Base-by-base conservation (phyloP, 208 protist genomes). In the Acanthamoeba quina region DNA sequence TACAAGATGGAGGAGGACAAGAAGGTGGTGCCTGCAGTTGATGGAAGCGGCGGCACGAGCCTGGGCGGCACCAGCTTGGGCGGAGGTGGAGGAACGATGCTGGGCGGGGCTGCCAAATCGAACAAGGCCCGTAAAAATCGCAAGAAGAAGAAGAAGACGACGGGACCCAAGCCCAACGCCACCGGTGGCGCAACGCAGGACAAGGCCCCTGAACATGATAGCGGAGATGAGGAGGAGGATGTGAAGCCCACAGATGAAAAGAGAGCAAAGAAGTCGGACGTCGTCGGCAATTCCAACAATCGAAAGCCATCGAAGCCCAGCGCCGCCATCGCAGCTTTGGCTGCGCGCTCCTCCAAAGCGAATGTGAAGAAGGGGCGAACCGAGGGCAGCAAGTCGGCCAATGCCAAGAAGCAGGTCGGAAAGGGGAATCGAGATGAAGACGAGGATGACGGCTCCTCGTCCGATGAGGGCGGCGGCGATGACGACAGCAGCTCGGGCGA, bases 71-170 rank as follows among this genome's bases (percentile, higher is more conserved):
- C 70, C 5, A 78, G 15, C 31, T 47, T 78, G 17, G 70, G 70
- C 10, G 64, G 64, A n/a, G 64, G 64, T 21, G 64, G 64, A 37
- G 37, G 34, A 17, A 78, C 70, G 21, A 47, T 10, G 5, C 11
- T 11, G 15, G 70, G 70, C 31, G 34, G 70, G 3, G 70, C 58
- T 26, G 26, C 70, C 31, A 29, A 29, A 26, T 17, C 34, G 70
- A 78, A 13, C 70, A 78, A 37, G 34, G 34, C 37, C 11, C 34
- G 70, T 29, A 47, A 47, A 31, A 88, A 88, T 64, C 47, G 80
- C 70, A 88, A 88, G 80, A 88, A 88, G 49, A 88, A 88, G 80
- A 88, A 88, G 31, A 86, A 86, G 76, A 85, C 6, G 47, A 52
- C 26, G 19, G 37, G 70, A n/a, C 24, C 64, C 70, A 34, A 37